Percentiles rank a stretch among this genome's conserved stretches.
Evolutionary conservation across 1,284 basidiomycete species (phyloP).

Genomic region (Sporisorium scitamineum): DNA sequence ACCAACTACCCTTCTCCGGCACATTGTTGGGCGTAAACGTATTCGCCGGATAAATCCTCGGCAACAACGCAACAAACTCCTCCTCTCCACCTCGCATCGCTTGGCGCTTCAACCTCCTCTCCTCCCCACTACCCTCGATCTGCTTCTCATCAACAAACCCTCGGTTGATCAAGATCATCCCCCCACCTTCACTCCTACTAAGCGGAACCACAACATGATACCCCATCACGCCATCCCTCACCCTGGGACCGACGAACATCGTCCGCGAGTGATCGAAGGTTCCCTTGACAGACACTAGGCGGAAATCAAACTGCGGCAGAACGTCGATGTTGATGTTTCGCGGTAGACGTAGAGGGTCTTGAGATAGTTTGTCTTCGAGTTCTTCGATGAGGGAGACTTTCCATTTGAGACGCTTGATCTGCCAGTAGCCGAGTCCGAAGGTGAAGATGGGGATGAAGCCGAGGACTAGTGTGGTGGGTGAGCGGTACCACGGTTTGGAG

Average conservation of each 20-base stretch:
- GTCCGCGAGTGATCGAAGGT: constrained; percentile 75
- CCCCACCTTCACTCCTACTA: constrained; percentile 74
- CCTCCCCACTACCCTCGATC: constrained; percentile 65
- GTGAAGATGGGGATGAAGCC: constrained; percentile 90
- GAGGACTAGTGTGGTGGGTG: constrained; percentile 74
- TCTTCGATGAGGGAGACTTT: constrained; percentile 94
- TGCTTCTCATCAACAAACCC: constrained; percentile 79
- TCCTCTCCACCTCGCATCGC: constrained; percentile 20
- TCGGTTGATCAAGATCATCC: constrained; percentile 79
- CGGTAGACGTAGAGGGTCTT: constrained; percentile 83
- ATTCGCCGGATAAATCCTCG: constrained; percentile 72
- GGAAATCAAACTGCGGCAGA: constrained; percentile 59
- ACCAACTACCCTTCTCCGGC: constrained; percentile 85
- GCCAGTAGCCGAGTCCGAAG: constrained; percentile 93
- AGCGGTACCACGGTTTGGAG: constrained; percentile 56
- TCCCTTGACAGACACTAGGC: constrained; percentile 57
- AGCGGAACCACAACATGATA: constrained; percentile 89
- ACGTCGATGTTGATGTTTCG: constrained; percentile 78
- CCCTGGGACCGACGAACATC: constrained; percentile 86
- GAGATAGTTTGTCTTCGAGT: constrained; percentile 87
- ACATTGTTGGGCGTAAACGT: constrained; percentile 89
- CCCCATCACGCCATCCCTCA: constrained; percentile 86
- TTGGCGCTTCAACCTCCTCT: constrained; percentile 39
- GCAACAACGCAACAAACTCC: constrained; percentile 55
- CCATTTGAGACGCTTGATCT: constrained; percentile 89